Conservation (phyloP, 2,329 filamentous ascomycete species). For the Fusarium sp. region DNA sequence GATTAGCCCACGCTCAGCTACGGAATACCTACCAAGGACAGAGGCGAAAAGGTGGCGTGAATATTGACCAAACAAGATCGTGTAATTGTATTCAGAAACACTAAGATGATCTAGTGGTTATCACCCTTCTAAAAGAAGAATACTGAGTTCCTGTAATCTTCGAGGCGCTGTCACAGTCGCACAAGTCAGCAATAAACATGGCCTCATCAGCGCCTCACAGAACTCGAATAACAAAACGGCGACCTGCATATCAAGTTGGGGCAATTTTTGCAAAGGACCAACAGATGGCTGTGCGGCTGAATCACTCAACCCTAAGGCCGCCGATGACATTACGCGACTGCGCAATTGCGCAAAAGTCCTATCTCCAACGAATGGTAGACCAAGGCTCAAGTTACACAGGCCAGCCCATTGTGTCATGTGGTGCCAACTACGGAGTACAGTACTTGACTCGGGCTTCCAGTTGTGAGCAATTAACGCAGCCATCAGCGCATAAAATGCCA, state of each 20-base stretch:
- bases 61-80: not conserved
- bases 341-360: too few species aligned
- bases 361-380: not conserved
- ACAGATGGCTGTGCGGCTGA: not conserved
- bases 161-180: fast-evolving
- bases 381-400: not conserved
- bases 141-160: fast-evolving
- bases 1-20: not conserved
- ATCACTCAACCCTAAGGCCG: too few species aligned
- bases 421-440: too few species aligned
- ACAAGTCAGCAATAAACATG: not conserved
- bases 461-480: not conserved
- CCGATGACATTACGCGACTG: too few species aligned
- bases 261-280: not conserved
- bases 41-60: not conserved
- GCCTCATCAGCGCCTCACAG: fast-evolving
- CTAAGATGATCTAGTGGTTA: fast-evolving
- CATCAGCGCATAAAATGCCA: not conserved
- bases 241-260: fast-evolving
- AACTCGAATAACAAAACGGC: not conserved
- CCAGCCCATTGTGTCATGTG: not conserved
- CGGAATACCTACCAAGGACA: not conserved
- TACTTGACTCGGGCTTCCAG: not conserved
- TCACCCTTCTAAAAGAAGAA: fast-evolving
- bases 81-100: fast-evolving